Percentiles rank a stretch among this genome's conserved stretches.
Conservation (phyloP, 2,329 filamentous ascomycete genomes). For the Pyrenophora seminiperda region DNA sequence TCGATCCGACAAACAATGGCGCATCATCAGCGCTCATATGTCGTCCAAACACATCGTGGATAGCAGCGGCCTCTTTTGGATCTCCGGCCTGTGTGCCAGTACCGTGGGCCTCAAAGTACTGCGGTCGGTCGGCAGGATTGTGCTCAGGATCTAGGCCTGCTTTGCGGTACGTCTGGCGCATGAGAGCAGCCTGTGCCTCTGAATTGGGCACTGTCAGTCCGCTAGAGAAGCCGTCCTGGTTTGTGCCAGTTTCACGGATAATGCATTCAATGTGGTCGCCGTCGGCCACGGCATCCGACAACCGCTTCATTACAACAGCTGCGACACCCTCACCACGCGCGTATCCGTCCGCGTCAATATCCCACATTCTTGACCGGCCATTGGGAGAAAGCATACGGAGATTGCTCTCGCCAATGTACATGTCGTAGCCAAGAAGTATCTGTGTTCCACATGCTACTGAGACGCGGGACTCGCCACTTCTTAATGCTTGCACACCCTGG, state of each 20-base stretch:
- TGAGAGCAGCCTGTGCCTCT: slow-evolving; percentile 51
- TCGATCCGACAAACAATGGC: slow-evolving; percentile 5
- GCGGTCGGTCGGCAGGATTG: slow-evolving; percentile 9
- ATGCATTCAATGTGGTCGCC: slow-evolving; percentile 54
- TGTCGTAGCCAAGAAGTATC: slow-evolving; percentile 12
- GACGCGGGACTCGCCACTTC: slow-evolving; percentile 19
- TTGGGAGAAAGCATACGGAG: not conserved
- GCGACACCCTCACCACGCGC: slow-evolving; percentile 60
- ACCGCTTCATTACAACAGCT: slow-evolving; percentile 57
- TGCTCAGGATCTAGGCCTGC: slow-evolving; percentile 43
- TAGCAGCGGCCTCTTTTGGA: not conserved
- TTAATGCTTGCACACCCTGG: slow-evolving; percentile 19
- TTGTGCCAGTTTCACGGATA: slow-evolving; percentile 44
- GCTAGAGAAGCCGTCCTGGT: slow-evolving; percentile 47
- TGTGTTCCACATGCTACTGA: slow-evolving; percentile 23
- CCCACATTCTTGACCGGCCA: slow-evolving; percentile 34
- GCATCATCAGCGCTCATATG: no score
- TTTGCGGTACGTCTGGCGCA: slow-evolving; percentile 42
- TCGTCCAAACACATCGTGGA: slow-evolving; percentile 19
- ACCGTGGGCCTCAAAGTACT: slow-evolving; percentile 37
- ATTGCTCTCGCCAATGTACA: not conserved
- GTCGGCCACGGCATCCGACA: slow-evolving; percentile 55
- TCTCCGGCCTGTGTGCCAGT: slow-evolving; percentile 1
- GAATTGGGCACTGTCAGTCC: slow-evolving; percentile 50
- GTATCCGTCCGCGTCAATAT: slow-evolving; percentile 55